Evolutionary conservation across 108 stramenopile genomes (phyloP), one percentile per base, ranked within the genome.

Genomic region (Fistulifera pelliculosa): DNA sequence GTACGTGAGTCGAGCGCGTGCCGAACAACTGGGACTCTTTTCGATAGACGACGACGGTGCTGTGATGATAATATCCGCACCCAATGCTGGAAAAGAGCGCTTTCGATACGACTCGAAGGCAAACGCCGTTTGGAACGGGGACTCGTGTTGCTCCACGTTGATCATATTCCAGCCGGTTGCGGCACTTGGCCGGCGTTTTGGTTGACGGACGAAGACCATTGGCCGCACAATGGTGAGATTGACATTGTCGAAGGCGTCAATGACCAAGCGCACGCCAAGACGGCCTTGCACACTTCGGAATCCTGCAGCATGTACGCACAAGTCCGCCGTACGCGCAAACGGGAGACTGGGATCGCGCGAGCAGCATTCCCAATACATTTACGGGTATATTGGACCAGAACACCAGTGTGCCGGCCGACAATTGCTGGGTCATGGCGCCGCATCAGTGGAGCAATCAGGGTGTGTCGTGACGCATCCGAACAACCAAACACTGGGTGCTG

Each of bases 371-470:
- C 5, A 66, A 76, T 43, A 77, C 76, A 27, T 77, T 48, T 38
- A 71, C 76, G 3, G 76, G 76, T 50, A 56, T 48, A 71, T 70
- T 39, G 66, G 77, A 76, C 23, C 68, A 74, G 27, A 57, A 68
- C 24, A 79, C 66, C 35, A 35, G 49, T 17, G 51, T 67, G 17
- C 47, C 57, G 49, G 56, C 82, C 0, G 77, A 73, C 41, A 63
- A 93, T 49, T 93, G 92, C 62, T 87, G 76, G 75, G 69, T 71
- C 0, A 76, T 74, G 71, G 84, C 85, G 18, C 75, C 74, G 19
- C 83, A 93, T 64, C 92, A 93, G 65, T 93, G 92, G 92, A 71
- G 65, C 43, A 93, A 93, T 49, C 85, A 93, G 61, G 92, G 92
- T 93, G 92, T 64, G 86, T 89, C 15, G 77, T 73, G n/a, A 73